Conservation (phyloP, 1,139 yeast species). For the Pichia sp. region DNA sequence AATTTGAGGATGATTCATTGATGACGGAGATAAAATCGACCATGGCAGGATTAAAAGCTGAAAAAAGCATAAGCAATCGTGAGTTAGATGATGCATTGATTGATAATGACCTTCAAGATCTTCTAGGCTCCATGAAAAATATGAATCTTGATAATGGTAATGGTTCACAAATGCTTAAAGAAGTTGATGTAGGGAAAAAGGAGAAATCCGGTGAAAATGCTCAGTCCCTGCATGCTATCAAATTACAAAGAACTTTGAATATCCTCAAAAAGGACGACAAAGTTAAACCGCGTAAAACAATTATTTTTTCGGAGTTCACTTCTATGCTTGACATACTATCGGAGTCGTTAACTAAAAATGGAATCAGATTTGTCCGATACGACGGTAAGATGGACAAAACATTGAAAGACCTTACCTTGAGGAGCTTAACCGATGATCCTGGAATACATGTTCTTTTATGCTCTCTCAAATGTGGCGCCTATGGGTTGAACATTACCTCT, state of each 20-base stretch:
- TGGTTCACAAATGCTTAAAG: background rate
- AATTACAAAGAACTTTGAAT: constrained; percentile 34
- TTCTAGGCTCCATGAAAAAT: constrained; percentile 8
- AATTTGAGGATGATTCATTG: constrained; percentile 27
- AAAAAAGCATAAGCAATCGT: background rate
- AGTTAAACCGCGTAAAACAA: constrained; percentile 41
- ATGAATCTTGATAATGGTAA: constrained; percentile 4
- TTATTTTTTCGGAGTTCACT: constrained; percentile 55
- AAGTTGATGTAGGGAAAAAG: background rate
- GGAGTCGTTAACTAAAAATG: constrained; percentile 34
- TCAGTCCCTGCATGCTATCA: constrained; percentile 20
- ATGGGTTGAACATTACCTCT: constrained; percentile 53
- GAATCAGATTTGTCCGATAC: constrained; percentile 39
- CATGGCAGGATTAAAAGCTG: background rate
- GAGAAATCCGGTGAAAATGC: background rate
- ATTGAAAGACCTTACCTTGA: constrained; percentile 38
- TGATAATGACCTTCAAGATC: constrained; percentile 7
- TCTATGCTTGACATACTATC: constrained; percentile 42
- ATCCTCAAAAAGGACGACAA: constrained; percentile 32
- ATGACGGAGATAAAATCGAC: constrained; percentile 25
- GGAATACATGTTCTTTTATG: constrained; percentile 45
- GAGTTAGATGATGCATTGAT: constrained; percentile 1
- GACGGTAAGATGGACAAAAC: constrained; percentile 43
- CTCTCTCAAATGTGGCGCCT: constrained; percentile 54
- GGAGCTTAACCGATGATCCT: constrained; percentile 35